A percentile compares a stretch with the other conserved stretches of the same genome.
Evolutionary conservation across 169 alveolate genomes (phyloP).

Genomic region (Plasmodium coatneyi): DNA sequence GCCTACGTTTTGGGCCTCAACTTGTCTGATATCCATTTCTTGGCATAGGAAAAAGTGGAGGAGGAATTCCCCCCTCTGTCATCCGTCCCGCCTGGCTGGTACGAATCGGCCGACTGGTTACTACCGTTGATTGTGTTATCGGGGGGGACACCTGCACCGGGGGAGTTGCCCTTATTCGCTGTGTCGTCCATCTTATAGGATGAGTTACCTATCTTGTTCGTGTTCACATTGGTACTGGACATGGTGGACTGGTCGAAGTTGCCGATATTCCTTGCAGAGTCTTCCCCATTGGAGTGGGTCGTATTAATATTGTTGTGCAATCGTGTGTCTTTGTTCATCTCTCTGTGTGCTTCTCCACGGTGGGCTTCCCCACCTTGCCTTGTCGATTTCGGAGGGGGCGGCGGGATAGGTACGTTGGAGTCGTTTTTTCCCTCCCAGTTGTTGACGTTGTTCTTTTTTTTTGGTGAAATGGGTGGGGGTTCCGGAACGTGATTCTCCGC

Average conservation of each 20-base stretch:
- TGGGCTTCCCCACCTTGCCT: neutral
- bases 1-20: constrained; percentile 29
- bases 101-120: constrained; percentile 6
- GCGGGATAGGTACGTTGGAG: constrained; percentile 71
- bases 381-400: constrained; percentile 63
- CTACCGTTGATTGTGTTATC: neutral
- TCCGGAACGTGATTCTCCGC: constrained; percentile 17
- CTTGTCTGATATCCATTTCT: constrained; percentile 65
- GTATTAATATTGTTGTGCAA: neutral
- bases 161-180: neutral
- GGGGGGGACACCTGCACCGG: neutral
- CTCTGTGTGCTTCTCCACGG: neutral
- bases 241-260: neutral
- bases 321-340: neutral
- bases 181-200: neutral
- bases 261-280: neutral
- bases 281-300: neutral
- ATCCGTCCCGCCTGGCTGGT: neutral
- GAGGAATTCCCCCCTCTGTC: neutral
- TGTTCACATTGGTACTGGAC: neutral
- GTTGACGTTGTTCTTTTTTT: constrained; percentile 1
- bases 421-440: constrained; percentile 21
- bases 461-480: constrained; percentile 24
- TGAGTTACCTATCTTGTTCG: neutral
- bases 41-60: constrained; percentile 67